phyloP scores from a whole-genome alignment of 2,329 filamentous ascomycete genomes.

The Neofusicoccum umdonicola region DNA sequence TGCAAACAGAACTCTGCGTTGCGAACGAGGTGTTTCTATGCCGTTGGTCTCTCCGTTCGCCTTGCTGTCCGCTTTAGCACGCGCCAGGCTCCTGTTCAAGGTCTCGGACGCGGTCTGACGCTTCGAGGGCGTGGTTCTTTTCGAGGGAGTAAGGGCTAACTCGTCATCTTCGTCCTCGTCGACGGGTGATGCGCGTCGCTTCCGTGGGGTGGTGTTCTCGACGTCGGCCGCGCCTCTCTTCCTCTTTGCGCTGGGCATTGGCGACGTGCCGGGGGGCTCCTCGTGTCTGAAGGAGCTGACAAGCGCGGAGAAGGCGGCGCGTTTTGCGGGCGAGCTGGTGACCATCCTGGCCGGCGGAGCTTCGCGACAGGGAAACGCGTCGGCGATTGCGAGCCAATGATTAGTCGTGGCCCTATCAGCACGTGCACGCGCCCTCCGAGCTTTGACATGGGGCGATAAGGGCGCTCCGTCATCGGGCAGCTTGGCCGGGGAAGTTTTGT shows the following conservation, averaged over 20 bases:
- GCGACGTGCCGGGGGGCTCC: not conserved
- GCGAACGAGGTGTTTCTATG: slow-evolving; percentile 41
- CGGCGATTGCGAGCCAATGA: slow-evolving; percentile 4
- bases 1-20: slow-evolving; percentile 47
- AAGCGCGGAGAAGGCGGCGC: slow-evolving; percentile 3
- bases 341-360: not conserved
- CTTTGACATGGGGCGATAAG: slow-evolving; percentile 5
- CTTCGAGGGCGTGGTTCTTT: slow-evolving; percentile 1
- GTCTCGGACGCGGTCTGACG: slow-evolving; percentile 21
- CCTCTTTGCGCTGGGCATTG: slow-evolving; percentile 16
- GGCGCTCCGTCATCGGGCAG: slow-evolving; percentile 11
- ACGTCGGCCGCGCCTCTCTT: not conserved
- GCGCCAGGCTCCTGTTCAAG: not conserved
- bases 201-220: slow-evolving; percentile 12
- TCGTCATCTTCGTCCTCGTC: slow-evolving; percentile 11
- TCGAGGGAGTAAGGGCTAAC: slow-evolving; percentile 8
- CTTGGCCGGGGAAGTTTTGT: slow-evolving; percentile 1
- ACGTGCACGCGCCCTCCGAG: not conserved
- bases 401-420: slow-evolving; percentile 10
- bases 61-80: slow-evolving; percentile 29
- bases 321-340: not conserved
- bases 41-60: slow-evolving; percentile 21
- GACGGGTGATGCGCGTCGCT: not conserved
- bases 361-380: slow-evolving; percentile 14
- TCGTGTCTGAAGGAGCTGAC: slow-evolving; percentile 6